Conservation (phyloP, 129 eudicot genomes). For the Daucus carota region DH1_v3.0 NC_030387.2:30574501-30575000, state of each 20-base stretch:
- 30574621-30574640: neutral
- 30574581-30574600: neutral
- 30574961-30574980: too few species aligned
- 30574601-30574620: neutral
- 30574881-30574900: too few species aligned
- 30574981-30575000: too few species aligned
- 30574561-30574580: neutral
- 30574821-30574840: too few species aligned
- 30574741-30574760: slow-evolving; percentile 16
- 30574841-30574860: too few species aligned
- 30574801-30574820: neutral
- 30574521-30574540: neutral
- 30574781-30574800: slow-evolving; percentile 9
- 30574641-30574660: neutral
- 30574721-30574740: slow-evolving; percentile 1
- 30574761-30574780: slow-evolving; percentile 4
- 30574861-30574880: too few species aligned
- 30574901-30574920: too few species aligned
- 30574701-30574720: slow-evolving; percentile 37
- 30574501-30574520: neutral
- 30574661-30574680: slow-evolving; percentile 6
- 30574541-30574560: neutral
- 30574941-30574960: too few species aligned
- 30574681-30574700: slow-evolving; percentile 13
- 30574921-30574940: too few species aligned